phyloP scores from a whole-genome alignment of 352 stramenopile genomes.

The Pythium aphanidermatum region DNA sequence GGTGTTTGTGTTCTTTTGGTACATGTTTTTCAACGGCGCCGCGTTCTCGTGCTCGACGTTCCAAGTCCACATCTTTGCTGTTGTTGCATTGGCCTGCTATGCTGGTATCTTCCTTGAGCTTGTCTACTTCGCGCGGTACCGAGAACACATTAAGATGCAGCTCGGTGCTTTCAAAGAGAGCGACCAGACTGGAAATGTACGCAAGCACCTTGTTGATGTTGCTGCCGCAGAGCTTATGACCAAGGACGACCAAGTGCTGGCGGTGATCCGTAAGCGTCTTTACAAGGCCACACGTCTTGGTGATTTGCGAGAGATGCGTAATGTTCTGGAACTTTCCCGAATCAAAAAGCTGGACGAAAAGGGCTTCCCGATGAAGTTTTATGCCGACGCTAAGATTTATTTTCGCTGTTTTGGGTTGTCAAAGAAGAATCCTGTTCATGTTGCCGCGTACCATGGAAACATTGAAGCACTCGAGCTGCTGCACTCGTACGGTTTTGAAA shows the following conservation, averaged over 20 bases:
- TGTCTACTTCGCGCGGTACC: conserved; percentile 66
- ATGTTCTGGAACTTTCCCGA: conserved; percentile 48
- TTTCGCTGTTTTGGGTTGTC: conserved; percentile 55
- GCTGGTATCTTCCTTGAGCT: conserved; percentile 55
- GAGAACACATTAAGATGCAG: conserved; percentile 82
- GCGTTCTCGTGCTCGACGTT: conserved; percentile 48
- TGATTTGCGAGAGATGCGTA: conserved; percentile 56
- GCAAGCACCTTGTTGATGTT: conserved; percentile 52
- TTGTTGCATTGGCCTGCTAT: conserved; percentile 51
- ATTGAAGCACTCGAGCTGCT: conserved; percentile 60
- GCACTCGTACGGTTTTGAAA: conserved; percentile 39
- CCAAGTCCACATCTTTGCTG: conserved; percentile 48
- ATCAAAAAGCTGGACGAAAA: conserved; percentile 31
- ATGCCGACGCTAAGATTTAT: conserved; percentile 40
- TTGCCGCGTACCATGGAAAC: conserved; percentile 72
- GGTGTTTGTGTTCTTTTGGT: conserved; percentile 64
- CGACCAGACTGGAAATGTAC: conserved; percentile 68
- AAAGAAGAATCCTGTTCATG: conserved; percentile 74
- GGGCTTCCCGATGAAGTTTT: conserved; percentile 57
- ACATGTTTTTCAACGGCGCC: conserved; percentile 79
- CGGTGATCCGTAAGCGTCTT: conserved; percentile 53
- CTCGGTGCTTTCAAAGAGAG: conserved; percentile 76
- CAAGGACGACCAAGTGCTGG: conserved; percentile 43
- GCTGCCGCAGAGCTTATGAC: conserved; percentile 52
- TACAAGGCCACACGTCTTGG: conserved; percentile 68